Conservation (phyloP, 768 basidiomycete genomes). For the Psilocybe sp. region DNA sequence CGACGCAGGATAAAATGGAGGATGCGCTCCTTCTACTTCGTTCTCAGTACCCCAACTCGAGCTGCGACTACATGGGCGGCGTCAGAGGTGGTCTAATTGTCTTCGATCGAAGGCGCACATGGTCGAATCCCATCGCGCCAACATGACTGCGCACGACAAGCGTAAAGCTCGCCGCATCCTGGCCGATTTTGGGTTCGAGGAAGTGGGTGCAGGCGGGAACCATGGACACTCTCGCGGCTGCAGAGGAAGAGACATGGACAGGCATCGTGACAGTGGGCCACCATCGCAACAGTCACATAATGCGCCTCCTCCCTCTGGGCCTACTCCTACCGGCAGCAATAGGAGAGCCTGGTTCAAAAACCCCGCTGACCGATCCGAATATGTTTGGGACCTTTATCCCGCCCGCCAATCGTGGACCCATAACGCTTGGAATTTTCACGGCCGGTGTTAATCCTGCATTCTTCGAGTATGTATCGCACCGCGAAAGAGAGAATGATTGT, state of each 20-base stretch:
- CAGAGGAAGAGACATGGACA: conserved; percentile 14
- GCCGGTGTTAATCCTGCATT: conserved; percentile 52
- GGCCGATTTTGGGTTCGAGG: conserved; percentile 67
- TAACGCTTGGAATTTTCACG: conserved; percentile 36
- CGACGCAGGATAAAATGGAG: conserved; percentile 93
- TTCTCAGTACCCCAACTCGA: conserved; percentile 87
- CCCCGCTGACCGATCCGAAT: conserved; percentile 39
- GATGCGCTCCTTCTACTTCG: conserved; percentile 87
- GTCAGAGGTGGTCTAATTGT: conserved; percentile 95
- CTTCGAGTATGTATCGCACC: conserved; percentile 43
- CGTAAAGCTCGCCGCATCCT: conserved; percentile 67
- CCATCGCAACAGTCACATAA: conserved; percentile 27
- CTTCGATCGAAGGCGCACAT: conserved; percentile 89
- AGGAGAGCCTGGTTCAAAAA: conserved; percentile 65
- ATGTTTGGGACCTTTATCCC: conserved; percentile 19
- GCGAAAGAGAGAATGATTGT: background rate
- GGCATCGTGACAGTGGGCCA: conserved; percentile 45
- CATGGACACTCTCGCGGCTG: conserved; percentile 41
- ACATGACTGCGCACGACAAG: conserved; percentile 68
- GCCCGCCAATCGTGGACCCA: conserved; percentile 21
- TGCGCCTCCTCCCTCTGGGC: conserved; percentile 16
- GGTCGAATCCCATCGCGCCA: conserved; percentile 77
- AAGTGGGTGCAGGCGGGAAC: conserved; percentile 33
- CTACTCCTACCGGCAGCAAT: conserved; percentile 31
- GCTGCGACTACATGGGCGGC: conserved; percentile 80